phyloP scores from a whole-genome alignment of 2,329 filamentous ascomycete genomes.

The Verticillium nubilum region DNA sequence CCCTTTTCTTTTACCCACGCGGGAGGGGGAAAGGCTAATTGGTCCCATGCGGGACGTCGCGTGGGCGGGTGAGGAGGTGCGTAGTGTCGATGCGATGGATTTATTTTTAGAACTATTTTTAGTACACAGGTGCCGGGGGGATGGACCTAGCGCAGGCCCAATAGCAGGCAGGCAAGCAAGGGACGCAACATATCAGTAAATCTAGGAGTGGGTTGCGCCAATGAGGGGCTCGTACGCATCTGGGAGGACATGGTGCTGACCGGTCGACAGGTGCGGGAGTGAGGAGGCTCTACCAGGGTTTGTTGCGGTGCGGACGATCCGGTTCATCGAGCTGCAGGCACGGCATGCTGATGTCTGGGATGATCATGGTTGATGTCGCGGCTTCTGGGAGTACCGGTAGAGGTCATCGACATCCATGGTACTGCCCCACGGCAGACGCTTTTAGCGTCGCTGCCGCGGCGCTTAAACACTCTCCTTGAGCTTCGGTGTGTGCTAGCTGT shows the following conservation, averaged over 20 bases:
- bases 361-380: background rate
- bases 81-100: background rate
- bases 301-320: background rate
- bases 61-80: background rate
- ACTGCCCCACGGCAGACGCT: background rate
- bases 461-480: background rate
- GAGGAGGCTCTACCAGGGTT: background rate
- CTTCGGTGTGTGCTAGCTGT: background rate
- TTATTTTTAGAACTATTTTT: conserved; percentile 1
- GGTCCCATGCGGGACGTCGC: background rate
- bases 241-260: background rate
- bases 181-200: background rate
- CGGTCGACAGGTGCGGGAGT: background rate
- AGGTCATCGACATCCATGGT: background rate
- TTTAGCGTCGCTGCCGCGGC: background rate
- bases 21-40: conserved; percentile 1
- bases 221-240: background rate
- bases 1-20: conserved; percentile 5
- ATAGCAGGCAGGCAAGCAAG: background rate
- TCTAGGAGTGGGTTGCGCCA: background rate
- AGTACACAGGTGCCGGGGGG: background rate
- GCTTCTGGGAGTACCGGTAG: background rate
- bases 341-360: background rate
- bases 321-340: background rate
- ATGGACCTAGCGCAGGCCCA: background rate